Evolutionary conservation across 345 rosid genomes (phyloP), one percentile per base, ranked within the genome.

Genomic region (Lumnitzera racemosa): DNA sequence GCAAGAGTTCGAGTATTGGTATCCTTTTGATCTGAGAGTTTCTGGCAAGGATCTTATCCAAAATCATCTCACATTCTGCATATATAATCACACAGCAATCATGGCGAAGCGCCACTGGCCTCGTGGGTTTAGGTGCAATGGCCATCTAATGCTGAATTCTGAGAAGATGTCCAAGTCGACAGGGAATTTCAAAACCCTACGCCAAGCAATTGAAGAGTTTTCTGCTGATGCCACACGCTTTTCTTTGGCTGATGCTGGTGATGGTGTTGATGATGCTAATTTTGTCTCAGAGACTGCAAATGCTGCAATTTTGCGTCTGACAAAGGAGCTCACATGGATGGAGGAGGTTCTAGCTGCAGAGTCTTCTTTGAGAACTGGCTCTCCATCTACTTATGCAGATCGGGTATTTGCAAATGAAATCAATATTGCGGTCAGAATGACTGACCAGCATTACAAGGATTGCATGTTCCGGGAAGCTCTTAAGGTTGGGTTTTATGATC

Each of bases 151-250:
- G 98, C 82, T 92, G 63, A 89, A 92, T 72, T 78, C 96, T 53
- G 91, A 92, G 63, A 92, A 92, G 74, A 92, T 92, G 97, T 89
- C 97, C 46, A 92, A 92, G 84, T 87, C 92, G 51, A 92, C 98
- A 14, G 96, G 98, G 56, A 92, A 92, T 76, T 89, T 92, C 76
- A 85, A 83, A 81, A 92, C 98, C 13, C 48, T 92, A 57, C 81
- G 75, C 20, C 83, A 92, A 83, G 82, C 96, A 25, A 89, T 87
- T 47, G 81, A 81, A 73, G 98, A 92, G 61, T 87, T 81, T 71
- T 89, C 96, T 50, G 91, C 98, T 48, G 95, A 87, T 76, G 97
- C 91, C 27, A 87, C 97, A 14, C 80, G 97, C 53, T 89, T 82
- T 74, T 78, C 91, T 59, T 74, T 87, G 51, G 98, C 98, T 65